These are phyloP conservation scores for Triadica sebifera DNA, from an alignment of 345 rosid species.

Conservation along the genomic window DNA sequence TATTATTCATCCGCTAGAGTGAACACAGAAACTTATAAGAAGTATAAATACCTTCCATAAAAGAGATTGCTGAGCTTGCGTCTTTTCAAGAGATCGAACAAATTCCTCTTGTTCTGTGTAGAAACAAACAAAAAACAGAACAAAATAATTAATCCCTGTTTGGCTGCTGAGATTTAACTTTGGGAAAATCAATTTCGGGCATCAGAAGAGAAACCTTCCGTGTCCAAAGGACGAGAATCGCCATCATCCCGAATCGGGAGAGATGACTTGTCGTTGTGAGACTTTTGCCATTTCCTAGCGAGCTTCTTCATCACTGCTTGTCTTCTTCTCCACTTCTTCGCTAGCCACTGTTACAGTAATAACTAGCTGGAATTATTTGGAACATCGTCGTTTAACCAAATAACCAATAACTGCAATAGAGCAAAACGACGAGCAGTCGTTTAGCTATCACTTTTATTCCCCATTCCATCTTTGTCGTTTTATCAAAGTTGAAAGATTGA, in stretches of 20 bases:
- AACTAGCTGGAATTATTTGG: too few species aligned
- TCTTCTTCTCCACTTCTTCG: not conserved
- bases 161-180: not conserved
- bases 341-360: too few species aligned
- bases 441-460: too few species aligned
- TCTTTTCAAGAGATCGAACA: constrained; percentile 69
- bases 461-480: too few species aligned
- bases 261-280: constrained; percentile 40
- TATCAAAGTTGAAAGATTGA: too few species aligned
- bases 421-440: too few species aligned
- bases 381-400: too few species aligned
- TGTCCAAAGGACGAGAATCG: constrained; percentile 76
- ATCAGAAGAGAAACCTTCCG: constrained; percentile 42
- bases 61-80: constrained; percentile 61
- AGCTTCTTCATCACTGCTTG: constrained; percentile 47
- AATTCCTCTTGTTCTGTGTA: constrained; percentile 78
- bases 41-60: constrained; percentile 61
- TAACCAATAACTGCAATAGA: too few species aligned
- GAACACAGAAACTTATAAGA: not conserved
- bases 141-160: not conserved
- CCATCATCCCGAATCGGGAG: constrained; percentile 62
- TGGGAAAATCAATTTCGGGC: not conserved
- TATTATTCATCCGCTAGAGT: not conserved
- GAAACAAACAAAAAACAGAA: not conserved
- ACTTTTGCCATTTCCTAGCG: constrained; percentile 57